phyloP scores from a whole-genome alignment of 225 moss, liverwort and hornwort genomes.

The Pleurozium schreberi region DNA sequence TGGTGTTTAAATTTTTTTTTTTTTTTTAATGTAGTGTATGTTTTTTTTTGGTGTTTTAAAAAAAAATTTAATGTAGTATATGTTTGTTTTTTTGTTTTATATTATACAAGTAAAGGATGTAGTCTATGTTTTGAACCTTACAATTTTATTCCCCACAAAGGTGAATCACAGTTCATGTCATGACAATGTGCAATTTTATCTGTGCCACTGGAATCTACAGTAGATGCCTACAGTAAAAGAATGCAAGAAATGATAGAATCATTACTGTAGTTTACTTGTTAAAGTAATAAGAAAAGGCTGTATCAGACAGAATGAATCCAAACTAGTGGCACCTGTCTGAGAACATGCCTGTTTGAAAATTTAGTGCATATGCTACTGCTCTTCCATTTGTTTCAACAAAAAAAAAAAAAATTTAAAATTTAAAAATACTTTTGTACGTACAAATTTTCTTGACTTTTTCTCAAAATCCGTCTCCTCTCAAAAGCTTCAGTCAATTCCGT shows the following conservation, averaged over 20 bases:
- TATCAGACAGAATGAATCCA: not conserved
- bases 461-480: not conserved
- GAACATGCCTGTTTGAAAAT: no score
- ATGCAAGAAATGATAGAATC: not conserved
- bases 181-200: not conserved
- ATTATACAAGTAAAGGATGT: no score
- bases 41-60: no score
- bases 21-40: no score
- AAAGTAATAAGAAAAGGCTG: not conserved
- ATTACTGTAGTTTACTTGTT: not conserved
- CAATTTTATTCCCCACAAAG: not conserved
- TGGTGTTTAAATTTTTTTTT: no score
- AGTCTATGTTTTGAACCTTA: not conserved
- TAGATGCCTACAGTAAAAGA: not conserved
- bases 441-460: not conserved
- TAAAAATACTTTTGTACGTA: no score
- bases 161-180: not conserved
- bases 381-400: no score
- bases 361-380: no score
- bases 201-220: not conserved
- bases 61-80: no score
- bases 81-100: no score
- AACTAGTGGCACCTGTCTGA: not conserved
- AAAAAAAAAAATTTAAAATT: no score
- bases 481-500: not conserved